phyloP scores from a whole-genome alignment of 2,329 filamentous ascomycete genomes.

The Sordariomycetes sp. region DNA sequence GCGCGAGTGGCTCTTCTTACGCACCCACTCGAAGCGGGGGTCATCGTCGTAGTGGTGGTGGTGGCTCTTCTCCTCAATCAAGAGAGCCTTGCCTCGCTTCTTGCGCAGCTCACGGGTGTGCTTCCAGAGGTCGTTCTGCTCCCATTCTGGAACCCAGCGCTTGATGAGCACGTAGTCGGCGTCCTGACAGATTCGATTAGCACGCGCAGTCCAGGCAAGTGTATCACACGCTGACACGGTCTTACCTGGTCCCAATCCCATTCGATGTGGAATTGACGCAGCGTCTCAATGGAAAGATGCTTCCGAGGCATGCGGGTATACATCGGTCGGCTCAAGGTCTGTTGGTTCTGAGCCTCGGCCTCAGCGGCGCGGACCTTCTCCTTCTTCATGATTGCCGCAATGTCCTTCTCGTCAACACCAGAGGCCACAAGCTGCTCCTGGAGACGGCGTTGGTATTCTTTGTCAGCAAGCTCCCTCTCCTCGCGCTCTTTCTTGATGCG shows the following conservation, averaged over 20 bases:
- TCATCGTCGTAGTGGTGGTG: constrained; percentile 30
- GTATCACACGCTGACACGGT: constrained; percentile 3
- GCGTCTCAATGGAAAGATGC: constrained; percentile 53
- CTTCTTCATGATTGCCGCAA: constrained; percentile 49
- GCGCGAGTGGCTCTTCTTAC: constrained; percentile 41
- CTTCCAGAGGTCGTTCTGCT: constrained; percentile 64
- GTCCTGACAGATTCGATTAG: constrained; percentile 38
- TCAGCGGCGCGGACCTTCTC: constrained; percentile 32
- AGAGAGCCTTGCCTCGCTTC: constrained; percentile 34
- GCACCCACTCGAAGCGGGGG: constrained; percentile 45
- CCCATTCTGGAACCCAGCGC: constrained; percentile 60
- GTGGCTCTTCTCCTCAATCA: constrained; percentile 36
- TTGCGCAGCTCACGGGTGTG: constrained; percentile 60
- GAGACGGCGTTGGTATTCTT: constrained; percentile 44
- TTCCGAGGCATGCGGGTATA: constrained; percentile 56
- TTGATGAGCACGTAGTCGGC: constrained; percentile 65
- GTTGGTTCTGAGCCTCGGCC: constrained; percentile 6
- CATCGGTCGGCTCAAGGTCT: constrained; percentile 31
- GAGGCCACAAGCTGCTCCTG: constrained; percentile 49
- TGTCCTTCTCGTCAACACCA: constrained; percentile 49
- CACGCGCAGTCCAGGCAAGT: neutral
- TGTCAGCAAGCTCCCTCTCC: constrained; percentile 38
- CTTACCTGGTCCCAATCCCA: constrained; percentile 49
- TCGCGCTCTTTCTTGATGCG: constrained; percentile 33
- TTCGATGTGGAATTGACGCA: constrained; percentile 45